Percentiles rank a stretch among this genome's conserved stretches.
phyloP scores from a whole-genome alignment of 2,329 filamentous ascomycete species.

The Neopestalotiopsis sp. region DNA sequence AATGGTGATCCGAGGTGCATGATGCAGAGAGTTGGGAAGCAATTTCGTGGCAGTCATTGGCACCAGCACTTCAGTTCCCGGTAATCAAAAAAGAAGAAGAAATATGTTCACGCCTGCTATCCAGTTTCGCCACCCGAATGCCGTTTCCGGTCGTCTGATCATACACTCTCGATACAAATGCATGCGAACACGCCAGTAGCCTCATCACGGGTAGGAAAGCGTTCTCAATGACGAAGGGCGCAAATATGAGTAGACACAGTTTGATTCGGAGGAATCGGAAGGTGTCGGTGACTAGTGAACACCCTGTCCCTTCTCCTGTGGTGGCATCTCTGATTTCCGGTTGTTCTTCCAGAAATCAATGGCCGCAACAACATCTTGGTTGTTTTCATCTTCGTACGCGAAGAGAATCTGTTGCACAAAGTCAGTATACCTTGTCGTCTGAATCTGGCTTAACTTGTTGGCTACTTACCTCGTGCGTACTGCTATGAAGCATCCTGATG shows the following conservation, averaged over 20 bases:
- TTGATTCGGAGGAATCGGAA: constrained; percentile 1
- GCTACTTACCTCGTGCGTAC: constrained; percentile 84
- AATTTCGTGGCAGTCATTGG: not conserved
- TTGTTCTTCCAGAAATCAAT: constrained; percentile 93
- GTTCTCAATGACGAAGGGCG: constrained; percentile 12
- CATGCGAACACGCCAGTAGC: not conserved
- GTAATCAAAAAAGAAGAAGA: not conserved
- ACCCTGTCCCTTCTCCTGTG: constrained; percentile 18
- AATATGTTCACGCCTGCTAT: constrained; percentile 12
- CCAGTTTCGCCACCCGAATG: constrained; percentile 4
- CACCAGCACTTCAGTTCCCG: not conserved
- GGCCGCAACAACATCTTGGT: constrained; percentile 91
- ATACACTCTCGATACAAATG: constrained; percentile 9
- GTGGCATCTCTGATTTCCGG: constrained; percentile 39
- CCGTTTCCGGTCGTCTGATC: constrained; percentile 2
- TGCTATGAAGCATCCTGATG: constrained; percentile 96
- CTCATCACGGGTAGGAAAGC: constrained; percentile 9
- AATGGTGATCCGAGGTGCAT: not conserved
- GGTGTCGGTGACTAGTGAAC: constrained; percentile 15
- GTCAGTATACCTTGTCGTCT: constrained; percentile 21
- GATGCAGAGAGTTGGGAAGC: not conserved
- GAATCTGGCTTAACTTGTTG: no score
- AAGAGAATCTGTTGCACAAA: constrained; percentile 77
- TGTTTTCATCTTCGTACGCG: constrained; percentile 93
- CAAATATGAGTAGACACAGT: constrained; percentile 13